These are phyloP conservation scores for Leucosporidium scottii DNA, from an alignment of 768 basidiomycete species.

Conservation along the genomic window DNA sequence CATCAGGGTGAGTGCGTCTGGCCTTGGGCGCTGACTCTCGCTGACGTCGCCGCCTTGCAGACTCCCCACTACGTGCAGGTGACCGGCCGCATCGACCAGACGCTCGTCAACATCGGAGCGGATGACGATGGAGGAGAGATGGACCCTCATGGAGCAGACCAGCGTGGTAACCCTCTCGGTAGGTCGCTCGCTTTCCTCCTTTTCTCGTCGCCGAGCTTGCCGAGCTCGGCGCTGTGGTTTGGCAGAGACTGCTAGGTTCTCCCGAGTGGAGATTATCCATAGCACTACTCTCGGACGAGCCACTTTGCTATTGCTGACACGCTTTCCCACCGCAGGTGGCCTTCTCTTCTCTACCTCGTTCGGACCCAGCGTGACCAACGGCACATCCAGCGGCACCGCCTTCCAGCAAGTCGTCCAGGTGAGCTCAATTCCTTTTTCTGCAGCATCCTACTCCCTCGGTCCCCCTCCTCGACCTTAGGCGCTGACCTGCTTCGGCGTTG, in stretches of 20 bases:
- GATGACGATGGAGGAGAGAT: constrained; percentile 63
- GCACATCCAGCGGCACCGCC: constrained; percentile 31
- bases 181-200: neutral
- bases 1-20: constrained; percentile 40
- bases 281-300: too few relatives aligned
- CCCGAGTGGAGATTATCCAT: too few relatives aligned
- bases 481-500: neutral
- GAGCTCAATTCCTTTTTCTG: too few relatives aligned
- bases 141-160: constrained; percentile 64
- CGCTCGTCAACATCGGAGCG: constrained; percentile 49
- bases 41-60: neutral
- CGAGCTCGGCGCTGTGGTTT: too few relatives aligned
- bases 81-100: constrained; percentile 61
- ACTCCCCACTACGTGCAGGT: constrained; percentile 49
- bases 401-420: constrained; percentile 15
- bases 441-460: too few relatives aligned
- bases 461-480: too few relatives aligned
- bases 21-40: neutral
- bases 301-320: neutral
- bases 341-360: constrained; percentile 59
- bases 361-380: constrained; percentile 46
- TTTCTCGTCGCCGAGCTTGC: neutral
- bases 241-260: too few relatives aligned
- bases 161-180: constrained; percentile 56
- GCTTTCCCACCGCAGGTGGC: constrained; percentile 56